These are phyloP conservation scores for Alternaria brassicicola DNA, from an alignment of 2,329 filamentous ascomycete genomes.

Conservation along the genomic window DNA sequence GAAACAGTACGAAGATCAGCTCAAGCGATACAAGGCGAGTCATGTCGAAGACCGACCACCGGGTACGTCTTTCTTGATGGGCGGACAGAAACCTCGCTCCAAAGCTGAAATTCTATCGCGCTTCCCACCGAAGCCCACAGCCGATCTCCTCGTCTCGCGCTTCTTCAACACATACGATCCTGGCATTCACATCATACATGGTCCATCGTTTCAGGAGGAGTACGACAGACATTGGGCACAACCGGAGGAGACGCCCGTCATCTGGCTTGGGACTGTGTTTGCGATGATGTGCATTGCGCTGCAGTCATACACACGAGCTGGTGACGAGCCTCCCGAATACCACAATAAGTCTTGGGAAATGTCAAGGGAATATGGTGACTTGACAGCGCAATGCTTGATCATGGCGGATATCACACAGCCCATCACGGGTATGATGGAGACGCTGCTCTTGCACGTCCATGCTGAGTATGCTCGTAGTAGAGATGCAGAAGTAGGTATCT, in stretches of 20 bases:
- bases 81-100: conserved; percentile 70
- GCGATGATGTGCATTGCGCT: conserved; percentile 77
- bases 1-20: conserved; percentile 83
- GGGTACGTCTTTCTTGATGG: conserved; percentile 80
- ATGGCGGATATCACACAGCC: conserved; percentile 79
- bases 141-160: conserved; percentile 83
- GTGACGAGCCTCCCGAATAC: conserved; percentile 80
- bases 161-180: conserved; percentile 87
- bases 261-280: conserved; percentile 80
- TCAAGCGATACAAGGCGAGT: conserved; percentile 73
- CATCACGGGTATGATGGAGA: conserved; percentile 76
- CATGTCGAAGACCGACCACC: conserved; percentile 63
- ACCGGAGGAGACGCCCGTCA: conserved; percentile 72
- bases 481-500: conserved; percentile 73
- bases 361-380: conserved; percentile 65
- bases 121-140: conserved; percentile 79
- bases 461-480: conserved; percentile 75
- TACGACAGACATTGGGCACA: conserved; percentile 73
- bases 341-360: conserved; percentile 64
- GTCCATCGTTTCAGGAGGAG: conserved; percentile 77
- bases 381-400: conserved; percentile 79
- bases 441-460: conserved; percentile 75
- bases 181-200: conserved; percentile 62
- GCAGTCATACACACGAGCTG: conserved; percentile 78
- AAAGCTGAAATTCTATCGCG: conserved; percentile 79